These are phyloP conservation scores for Salicornia ramosissima DNA, from an alignment of 148 eudicot genomes.

Conservation along the genomic window DNA sequence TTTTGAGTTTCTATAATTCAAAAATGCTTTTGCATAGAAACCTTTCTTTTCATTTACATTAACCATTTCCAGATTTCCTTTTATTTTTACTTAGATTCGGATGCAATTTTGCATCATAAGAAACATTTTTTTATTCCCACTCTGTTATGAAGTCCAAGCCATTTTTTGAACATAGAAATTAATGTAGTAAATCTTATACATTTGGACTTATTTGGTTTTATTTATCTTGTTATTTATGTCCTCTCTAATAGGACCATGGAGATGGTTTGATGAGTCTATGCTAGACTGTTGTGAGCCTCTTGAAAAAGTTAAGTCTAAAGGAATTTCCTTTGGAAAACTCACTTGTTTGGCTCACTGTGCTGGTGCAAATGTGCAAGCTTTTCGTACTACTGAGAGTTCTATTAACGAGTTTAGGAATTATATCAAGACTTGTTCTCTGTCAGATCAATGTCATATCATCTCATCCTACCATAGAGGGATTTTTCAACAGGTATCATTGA, in stretches of 20 bases:
- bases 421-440: slow-evolving; percentile 56
- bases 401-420: slow-evolving; percentile 68
- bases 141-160: background rate
- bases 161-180: background rate
- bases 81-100: too few species aligned
- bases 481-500: slow-evolving; percentile 61
- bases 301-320: slow-evolving; percentile 76
- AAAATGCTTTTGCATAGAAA: background rate
- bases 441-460: slow-evolving; percentile 66
- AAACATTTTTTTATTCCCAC: too few species aligned
- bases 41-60: background rate
- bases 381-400: slow-evolving; percentile 60
- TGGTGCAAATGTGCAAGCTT: slow-evolving; percentile 75
- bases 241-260: slow-evolving; percentile 68
- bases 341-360: slow-evolving; percentile 83
- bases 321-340: slow-evolving; percentile 80
- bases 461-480: slow-evolving; percentile 72
- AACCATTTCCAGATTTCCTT: too few species aligned
- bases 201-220: background rate
- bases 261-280: slow-evolving; percentile 98
- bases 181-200: background rate
- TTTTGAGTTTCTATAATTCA: background rate
- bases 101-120: too few species aligned
- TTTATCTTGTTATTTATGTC: background rate
- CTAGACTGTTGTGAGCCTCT: slow-evolving; percentile 88